A percentile compares a stretch with the other conserved stretches of the same genome.
Evolutionary conservation across 768 basidiomycete species (phyloP).

Genomic region (Boletus patriciae): DNA sequence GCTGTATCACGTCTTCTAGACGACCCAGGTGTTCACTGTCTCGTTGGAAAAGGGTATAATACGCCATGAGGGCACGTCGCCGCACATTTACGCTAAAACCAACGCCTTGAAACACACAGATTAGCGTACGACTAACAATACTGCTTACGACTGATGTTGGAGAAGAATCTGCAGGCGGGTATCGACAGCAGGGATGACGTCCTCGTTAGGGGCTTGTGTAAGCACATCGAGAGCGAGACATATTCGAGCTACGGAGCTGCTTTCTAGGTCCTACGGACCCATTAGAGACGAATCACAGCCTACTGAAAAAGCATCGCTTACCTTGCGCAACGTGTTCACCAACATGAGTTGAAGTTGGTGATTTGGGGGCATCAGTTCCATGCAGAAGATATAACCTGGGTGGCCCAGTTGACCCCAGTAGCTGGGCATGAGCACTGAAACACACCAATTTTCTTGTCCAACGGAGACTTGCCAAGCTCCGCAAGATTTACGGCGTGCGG

Average conservation of each 20-base stretch:
- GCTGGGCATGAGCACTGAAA: background rate
- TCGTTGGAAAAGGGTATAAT: slow-evolving; percentile 48
- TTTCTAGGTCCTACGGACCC: slow-evolving; percentile 65
- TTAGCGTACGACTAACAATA: slow-evolving; percentile 24
- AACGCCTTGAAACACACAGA: slow-evolving; percentile 4
- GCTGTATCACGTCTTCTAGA: slow-evolving; percentile 32
- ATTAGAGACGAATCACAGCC: slow-evolving; percentile 3
- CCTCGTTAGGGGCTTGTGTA: slow-evolving; percentile 57
- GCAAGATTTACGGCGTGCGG: slow-evolving; percentile 76
- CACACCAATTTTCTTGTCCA: slow-evolving; percentile 68
- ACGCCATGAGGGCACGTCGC: slow-evolving; percentile 60
- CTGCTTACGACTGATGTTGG: slow-evolving; percentile 73
- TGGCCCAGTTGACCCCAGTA: slow-evolving; percentile 1
- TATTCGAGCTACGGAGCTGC: slow-evolving; percentile 51
- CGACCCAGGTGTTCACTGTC: slow-evolving; percentile 48
- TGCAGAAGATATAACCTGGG: slow-evolving; percentile 77
- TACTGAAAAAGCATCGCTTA: slow-evolving; percentile 24
- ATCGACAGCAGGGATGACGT: slow-evolving; percentile 76
- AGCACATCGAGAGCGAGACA: slow-evolving; percentile 73
- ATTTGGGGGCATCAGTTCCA: slow-evolving; percentile 62
- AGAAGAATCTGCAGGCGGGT: slow-evolving; percentile 62
- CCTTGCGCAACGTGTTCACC: slow-evolving; percentile 85
- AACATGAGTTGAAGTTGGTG: slow-evolving; percentile 81
- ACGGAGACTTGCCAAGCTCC: slow-evolving; percentile 59
- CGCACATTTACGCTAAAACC: slow-evolving; percentile 54